phyloP scores from a whole-genome alignment of 768 basidiomycete species.

The Boletus pseudo-olivaceus region DNA sequence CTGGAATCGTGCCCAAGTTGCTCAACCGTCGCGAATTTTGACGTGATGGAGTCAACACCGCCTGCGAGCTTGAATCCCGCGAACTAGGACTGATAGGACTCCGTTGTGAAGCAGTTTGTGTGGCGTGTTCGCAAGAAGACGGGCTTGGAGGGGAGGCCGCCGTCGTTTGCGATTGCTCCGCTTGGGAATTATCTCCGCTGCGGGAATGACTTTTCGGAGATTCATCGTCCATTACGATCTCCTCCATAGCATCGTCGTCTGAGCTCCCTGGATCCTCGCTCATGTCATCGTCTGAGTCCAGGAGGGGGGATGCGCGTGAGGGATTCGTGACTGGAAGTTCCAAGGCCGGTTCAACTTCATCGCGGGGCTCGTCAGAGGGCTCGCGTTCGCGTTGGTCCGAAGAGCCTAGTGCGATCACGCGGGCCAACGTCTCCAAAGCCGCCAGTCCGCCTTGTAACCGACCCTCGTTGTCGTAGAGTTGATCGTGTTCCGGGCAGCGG shows the following conservation, averaged over 20 bases:
- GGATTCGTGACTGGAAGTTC: slow-evolving; percentile 65
- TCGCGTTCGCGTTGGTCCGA: slow-evolving; percentile 54
- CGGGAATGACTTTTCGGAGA: slow-evolving; percentile 34
- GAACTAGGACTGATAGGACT: slow-evolving; percentile 26
- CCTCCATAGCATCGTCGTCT: slow-evolving; percentile 80
- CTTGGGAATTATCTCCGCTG: slow-evolving; percentile 27
- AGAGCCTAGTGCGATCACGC: slow-evolving; percentile 68
- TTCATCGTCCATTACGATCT: slow-evolving; percentile 74
- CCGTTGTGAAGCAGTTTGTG: slow-evolving; percentile 23
- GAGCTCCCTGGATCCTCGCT: slow-evolving; percentile 69
- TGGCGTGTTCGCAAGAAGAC: slow-evolving; percentile 30
- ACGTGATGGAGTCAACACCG: slow-evolving; percentile 47
- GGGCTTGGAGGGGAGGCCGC: slow-evolving; percentile 29
- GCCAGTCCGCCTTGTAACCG: slow-evolving; percentile 83
- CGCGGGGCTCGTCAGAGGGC: slow-evolving; percentile 52
- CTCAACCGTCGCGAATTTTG: slow-evolving; percentile 50
- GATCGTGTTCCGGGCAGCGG: slow-evolving; percentile 62
- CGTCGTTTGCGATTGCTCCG: slow-evolving; percentile 31
- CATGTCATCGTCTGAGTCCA: slow-evolving; percentile 79
- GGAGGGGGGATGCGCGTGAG: slow-evolving; percentile 46
- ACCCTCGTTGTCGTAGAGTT: slow-evolving; percentile 79
- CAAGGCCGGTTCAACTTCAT: slow-evolving; percentile 58
- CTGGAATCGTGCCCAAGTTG: slow-evolving; percentile 32
- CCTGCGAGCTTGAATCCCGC: slow-evolving; percentile 31
- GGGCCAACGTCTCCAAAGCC: slow-evolving; percentile 82